These are phyloP conservation scores for Magnusiomyces clavatus DNA, from an alignment of 1,139 yeast species.

Conservation along the genomic window DNA sequence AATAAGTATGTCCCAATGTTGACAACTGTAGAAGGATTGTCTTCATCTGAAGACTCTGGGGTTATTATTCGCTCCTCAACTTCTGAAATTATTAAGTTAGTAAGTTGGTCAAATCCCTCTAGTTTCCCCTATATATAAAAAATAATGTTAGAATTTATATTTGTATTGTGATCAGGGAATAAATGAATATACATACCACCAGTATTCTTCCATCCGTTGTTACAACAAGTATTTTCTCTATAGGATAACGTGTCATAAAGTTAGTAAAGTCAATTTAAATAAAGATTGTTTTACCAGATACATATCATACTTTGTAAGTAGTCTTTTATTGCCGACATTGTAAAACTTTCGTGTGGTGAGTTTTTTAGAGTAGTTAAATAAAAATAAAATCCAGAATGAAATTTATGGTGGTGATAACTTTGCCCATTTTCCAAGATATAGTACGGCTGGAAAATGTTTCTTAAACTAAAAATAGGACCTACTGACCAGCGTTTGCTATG, in stretches of 20 bases:
- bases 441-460: too few species aligned
- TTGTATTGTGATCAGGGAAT: not conserved
- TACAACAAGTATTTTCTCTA: constrained; percentile 12
- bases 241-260: not conserved
- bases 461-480: too few species aligned
- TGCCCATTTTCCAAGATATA: too few species aligned
- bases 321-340: constrained; percentile 11
- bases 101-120: constrained; percentile 74
- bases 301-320: constrained; percentile 10
- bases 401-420: too few species aligned
- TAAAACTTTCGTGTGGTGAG: not conserved
- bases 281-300: not conserved
- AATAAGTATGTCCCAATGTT: constrained; percentile 59
- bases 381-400: too few species aligned
- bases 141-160: constrained; percentile 16
- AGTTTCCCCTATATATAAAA: constrained; percentile 45
- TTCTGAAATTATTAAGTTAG: constrained; percentile 59
- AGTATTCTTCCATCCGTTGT: constrained; percentile 15
- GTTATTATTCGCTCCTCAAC: constrained; percentile 47
- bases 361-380: not conserved
- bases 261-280: not conserved
- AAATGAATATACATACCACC: constrained; percentile 8
- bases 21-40: constrained; percentile 45
- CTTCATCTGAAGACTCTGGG: constrained; percentile 30
- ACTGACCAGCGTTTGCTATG: too few species aligned